These are phyloP conservation scores for Irpex sp. DNA, from an alignment of 1,284 basidiomycete genomes.

Conservation along the genomic window DNA sequence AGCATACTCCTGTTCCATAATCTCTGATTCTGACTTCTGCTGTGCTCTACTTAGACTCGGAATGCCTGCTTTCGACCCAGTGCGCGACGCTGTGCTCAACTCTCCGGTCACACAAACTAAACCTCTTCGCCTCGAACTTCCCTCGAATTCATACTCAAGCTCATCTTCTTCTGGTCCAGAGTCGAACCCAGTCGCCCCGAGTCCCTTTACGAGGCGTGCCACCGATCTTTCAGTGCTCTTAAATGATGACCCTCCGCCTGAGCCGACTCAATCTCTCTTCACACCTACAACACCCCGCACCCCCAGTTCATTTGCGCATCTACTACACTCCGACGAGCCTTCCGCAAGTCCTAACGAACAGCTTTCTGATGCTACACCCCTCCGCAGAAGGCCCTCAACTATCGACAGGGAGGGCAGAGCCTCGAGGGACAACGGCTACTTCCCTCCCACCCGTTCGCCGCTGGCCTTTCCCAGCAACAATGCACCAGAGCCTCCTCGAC, in stretches of 20 bases:
- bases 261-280: slow-evolving; percentile 36
- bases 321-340: slow-evolving; percentile 42
- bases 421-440: slow-evolving; percentile 6
- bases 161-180: slow-evolving; percentile 14
- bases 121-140: slow-evolving; percentile 28
- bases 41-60: background rate
- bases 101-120: slow-evolving; percentile 42
- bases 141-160: slow-evolving; percentile 12
- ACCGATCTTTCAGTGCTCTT: slow-evolving; percentile 70
- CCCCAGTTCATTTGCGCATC: slow-evolving; percentile 46
- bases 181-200: slow-evolving; percentile 14
- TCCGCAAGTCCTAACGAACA: slow-evolving; percentile 22
- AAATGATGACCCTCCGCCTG: slow-evolving; percentile 46
- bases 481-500: slow-evolving; percentile 4
- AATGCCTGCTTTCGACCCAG: slow-evolving; percentile 82
- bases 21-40: background rate
- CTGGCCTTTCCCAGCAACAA: slow-evolving; percentile 14
- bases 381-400: slow-evolving; percentile 23
- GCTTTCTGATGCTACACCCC: slow-evolving; percentile 26
- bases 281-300: slow-evolving; percentile 32
- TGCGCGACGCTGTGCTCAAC: slow-evolving; percentile 76
- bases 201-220: slow-evolving; percentile 51
- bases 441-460: slow-evolving; percentile 26
- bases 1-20: slow-evolving; percentile 8
- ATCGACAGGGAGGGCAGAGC: slow-evolving; percentile 4